These are phyloP conservation scores for Xylaria cubensis DNA, from an alignment of 495 filamentous ascomycete species.

Conservation along the genomic window DNA sequence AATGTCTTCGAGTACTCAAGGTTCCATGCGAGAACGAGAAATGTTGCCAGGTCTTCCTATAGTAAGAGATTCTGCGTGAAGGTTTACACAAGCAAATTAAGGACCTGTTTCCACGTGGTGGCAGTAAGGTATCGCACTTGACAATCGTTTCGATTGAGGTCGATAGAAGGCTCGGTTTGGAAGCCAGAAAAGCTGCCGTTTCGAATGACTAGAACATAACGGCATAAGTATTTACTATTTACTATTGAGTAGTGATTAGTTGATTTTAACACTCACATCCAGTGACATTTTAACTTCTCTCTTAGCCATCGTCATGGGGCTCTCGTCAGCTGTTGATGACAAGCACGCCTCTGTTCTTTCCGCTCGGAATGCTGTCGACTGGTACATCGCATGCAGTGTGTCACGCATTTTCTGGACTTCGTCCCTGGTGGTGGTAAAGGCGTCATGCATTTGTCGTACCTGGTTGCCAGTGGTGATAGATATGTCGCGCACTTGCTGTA, in stretches of 20 bases:
- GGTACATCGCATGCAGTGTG: neutral
- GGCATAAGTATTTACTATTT: neutral
- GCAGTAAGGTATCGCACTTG: neutral
- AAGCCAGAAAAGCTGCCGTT: neutral
- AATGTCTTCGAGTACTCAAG: neutral
- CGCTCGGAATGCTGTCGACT: neutral
- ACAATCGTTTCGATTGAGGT: neutral
- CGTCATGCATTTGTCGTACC: neutral
- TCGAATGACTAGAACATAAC: slow-evolving; percentile 6
- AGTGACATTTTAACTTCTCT: neutral
- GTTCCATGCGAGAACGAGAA: neutral
- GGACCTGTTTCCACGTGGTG: neutral
- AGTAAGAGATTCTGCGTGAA: neutral
- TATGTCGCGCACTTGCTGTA: too few species aligned
- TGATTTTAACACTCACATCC: neutral
- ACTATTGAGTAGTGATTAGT: neutral
- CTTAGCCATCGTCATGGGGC: neutral
- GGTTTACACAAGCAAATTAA: neutral
- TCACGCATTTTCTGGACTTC: neutral
- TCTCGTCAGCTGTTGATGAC: neutral
- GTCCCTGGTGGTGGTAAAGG: neutral
- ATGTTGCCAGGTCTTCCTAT: neutral
- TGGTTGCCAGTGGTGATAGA: neutral
- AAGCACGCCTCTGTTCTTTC: neutral
- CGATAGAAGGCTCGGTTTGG: slow-evolving; percentile 15